Conservation (phyloP, 2,329 filamentous ascomycete genomes). For the Phaeosphaeriaceae sp. region DNA sequence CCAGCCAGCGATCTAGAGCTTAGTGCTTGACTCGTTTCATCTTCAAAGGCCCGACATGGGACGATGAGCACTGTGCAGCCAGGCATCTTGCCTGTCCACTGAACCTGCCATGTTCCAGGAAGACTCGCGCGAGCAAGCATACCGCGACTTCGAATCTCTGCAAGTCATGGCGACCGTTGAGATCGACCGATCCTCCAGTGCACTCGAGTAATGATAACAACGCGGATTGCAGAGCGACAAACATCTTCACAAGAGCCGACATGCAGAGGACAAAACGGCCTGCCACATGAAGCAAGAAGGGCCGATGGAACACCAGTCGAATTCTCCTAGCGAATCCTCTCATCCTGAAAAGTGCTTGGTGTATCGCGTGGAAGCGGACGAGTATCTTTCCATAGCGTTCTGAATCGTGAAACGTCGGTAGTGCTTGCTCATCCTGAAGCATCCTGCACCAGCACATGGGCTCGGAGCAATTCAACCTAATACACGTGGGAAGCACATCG, state of each 20-base stretch:
- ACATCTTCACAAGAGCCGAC: neutral
- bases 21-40: constrained; percentile 28
- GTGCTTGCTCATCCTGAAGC: constrained; percentile 10
- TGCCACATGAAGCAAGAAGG: constrained; percentile 17
- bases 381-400: constrained; percentile 5
- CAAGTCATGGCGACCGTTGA: neutral
- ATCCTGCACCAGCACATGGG: neutral
- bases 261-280: neutral
- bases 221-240: neutral
- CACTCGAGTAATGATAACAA: neutral
- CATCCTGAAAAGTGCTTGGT: constrained; percentile 27
- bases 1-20: constrained; percentile 22
- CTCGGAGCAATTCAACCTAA: neutral
- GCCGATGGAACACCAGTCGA: constrained; percentile 25
- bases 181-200: neutral
- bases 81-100: constrained; percentile 8
- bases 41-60: constrained; percentile 9
- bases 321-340: constrained; percentile 13
- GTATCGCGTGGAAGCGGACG: constrained; percentile 47
- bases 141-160: neutral
- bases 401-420: constrained; percentile 34
- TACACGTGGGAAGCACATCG: neutral
- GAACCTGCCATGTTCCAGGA: neutral
- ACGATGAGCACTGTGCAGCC: constrained; percentile 21
- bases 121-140: neutral